Base-by-base conservation (phyloP, 305 asterid genomes). In the Lippia alba region DNA sequence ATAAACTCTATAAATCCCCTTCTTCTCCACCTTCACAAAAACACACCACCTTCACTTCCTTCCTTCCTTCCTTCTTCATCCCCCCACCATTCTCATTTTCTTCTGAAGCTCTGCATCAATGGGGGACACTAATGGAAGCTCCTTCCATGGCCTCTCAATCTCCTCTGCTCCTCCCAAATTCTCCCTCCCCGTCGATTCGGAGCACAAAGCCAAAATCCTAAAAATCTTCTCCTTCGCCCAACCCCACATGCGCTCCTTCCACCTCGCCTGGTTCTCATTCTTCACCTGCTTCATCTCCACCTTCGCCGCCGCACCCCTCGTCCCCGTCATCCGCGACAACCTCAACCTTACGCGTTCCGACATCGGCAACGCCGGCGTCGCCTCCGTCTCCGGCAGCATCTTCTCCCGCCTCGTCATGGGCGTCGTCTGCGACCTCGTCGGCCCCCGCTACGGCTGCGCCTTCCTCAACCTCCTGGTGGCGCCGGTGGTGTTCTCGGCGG, bases 301-400 rank as follows among this genome's bases (percentile, higher is more conserved):
- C 10, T 79, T 79, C 67, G 81, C 81, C 15, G 84, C 84, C 12
- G 84, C 84, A 0, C 83, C 83, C 0, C 50, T 79, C 4, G 80
- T 79, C 48, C 83, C 83, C 57, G 60, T 79, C 66, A 79, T 79
- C 56, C 80, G 80, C 2, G 81, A 79, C 76, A 78, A 74, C 33
- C 79, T 74, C 1, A 24, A 74, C 73, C 76, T 78, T 9, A 73
- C 76, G 70, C 73, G 79, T n/a, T 53, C 76, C 11, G 82, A 78
- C 79, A 70, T 78, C 18, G 82, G 82, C 11, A 74, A 69, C 74
- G 78, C 81, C 56, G 82, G 82, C n/a, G 82, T 78, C 1, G 82
- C 74, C 64, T 79, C 83, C 36, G 83, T 79, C 68, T 78, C 82
- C 39, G 82, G 82, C 9, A 64, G 76, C 71, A 78, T 78, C 56